Evolutionary conservation across 805 yeast species (phyloP).

Genomic region (Metschnikowia anglica): DNA sequence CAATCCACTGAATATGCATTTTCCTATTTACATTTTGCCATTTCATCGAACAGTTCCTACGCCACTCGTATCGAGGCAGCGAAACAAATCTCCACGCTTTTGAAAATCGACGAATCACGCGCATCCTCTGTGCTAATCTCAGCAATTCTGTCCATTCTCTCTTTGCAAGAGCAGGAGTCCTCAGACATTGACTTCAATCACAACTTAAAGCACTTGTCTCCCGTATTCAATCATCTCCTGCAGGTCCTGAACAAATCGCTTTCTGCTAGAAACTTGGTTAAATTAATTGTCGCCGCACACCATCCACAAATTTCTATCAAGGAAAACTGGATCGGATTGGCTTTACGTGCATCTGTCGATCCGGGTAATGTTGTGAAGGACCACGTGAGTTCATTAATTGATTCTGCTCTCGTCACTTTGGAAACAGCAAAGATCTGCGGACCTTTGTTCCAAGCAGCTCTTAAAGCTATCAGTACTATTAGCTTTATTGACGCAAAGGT

Average conservation of each 20-base stretch:
- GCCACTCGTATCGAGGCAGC: constrained; percentile 36
- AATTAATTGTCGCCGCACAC: constrained; percentile 32
- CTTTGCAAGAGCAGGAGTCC: constrained; percentile 14
- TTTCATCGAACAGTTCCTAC: constrained; percentile 41
- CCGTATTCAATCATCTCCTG: constrained; percentile 28
- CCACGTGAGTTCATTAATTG: constrained; percentile 24
- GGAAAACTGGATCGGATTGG: constrained; percentile 78
- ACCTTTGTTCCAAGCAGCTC: constrained; percentile 51
- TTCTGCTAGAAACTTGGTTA: constrained; percentile 21
- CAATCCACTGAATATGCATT: constrained; percentile 36
- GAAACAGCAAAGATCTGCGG: constrained; percentile 32
- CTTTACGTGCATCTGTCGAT: constrained; percentile 57
- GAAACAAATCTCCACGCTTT: constrained; percentile 30
- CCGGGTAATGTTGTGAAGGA: constrained; percentile 47
- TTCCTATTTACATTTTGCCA: constrained; percentile 48
- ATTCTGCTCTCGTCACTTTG: constrained; percentile 19
- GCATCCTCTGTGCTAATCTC: constrained; percentile 46
- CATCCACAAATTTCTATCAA: constrained; percentile 30
- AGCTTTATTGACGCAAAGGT: constrained; percentile 61
- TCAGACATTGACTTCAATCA: constrained; percentile 18
- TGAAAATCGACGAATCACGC: constrained; percentile 18
- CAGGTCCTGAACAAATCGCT: constrained; percentile 20
- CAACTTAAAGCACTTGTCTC: constrained; percentile 24
- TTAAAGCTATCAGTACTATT: constrained; percentile 35
- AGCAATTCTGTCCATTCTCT: constrained; percentile 37